phyloP scores from a whole-genome alignment of 495 filamentous ascomycete species.

The Apodospora peruviana region DNA sequence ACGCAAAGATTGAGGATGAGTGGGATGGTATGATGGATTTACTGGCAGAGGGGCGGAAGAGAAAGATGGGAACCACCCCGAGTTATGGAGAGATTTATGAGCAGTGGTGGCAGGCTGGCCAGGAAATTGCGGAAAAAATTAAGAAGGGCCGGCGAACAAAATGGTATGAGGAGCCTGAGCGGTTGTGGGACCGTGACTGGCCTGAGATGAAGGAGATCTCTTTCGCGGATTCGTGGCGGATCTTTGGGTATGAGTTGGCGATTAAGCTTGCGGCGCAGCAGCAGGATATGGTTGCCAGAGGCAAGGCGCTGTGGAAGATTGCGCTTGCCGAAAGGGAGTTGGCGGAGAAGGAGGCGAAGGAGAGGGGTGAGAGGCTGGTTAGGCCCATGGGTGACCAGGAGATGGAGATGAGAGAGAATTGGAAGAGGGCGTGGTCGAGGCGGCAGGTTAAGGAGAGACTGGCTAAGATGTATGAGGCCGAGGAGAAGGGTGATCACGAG shows the following conservation, averaged over 20 bases:
- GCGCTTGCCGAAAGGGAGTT: conserved; percentile 41
- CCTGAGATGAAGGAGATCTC: too few relatives aligned
- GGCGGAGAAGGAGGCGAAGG: conserved; percentile 32
- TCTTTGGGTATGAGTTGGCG: neutral
- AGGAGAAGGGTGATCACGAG: neutral
- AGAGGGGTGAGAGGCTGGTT: conserved; percentile 2
- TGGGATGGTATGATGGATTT: conserved; percentile 9
- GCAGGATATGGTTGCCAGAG: conserved; percentile 19
- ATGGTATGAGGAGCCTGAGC: too few relatives aligned
- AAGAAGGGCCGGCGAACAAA: too few relatives aligned
- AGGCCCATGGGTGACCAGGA: neutral
- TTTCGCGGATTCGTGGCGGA: neutral
- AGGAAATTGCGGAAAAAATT: too few relatives aligned
- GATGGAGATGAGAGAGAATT: neutral
- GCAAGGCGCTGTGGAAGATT: conserved; percentile 41
- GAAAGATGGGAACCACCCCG: too few relatives aligned
- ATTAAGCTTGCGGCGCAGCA: neutral
- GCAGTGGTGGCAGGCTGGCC: too few relatives aligned
- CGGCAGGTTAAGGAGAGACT: neutral
- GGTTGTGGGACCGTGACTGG: too few relatives aligned
- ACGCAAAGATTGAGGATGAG: conserved; percentile 2
- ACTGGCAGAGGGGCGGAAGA: too few relatives aligned
- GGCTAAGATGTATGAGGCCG: neutral
- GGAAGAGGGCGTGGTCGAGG: neutral
- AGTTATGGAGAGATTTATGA: too few relatives aligned